These are phyloP conservation scores for Escovopsis sp. DNA, from an alignment of 2,329 filamentous ascomycete genomes.

Conservation along the genomic window DNA sequence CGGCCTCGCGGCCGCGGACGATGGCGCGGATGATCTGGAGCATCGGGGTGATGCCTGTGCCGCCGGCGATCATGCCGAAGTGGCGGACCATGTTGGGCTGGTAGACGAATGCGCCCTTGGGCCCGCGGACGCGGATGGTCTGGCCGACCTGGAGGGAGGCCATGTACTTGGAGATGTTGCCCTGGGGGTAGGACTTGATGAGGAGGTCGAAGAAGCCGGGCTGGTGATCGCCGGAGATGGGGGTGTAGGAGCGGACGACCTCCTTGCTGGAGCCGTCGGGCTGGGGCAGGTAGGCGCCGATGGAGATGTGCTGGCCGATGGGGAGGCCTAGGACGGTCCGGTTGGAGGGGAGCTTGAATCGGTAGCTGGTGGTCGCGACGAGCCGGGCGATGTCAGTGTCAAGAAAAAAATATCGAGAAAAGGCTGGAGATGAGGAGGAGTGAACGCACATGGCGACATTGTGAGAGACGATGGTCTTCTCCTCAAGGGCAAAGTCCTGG, in stretches of 20 bases:
- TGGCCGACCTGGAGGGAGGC: constrained; percentile 70
- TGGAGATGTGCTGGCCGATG: constrained; percentile 97
- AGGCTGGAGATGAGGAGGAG: not conserved
- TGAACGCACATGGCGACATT: constrained; percentile 74
- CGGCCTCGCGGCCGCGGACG: constrained; percentile 60
- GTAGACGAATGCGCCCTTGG: constrained; percentile 97
- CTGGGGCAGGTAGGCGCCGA: constrained; percentile 60
- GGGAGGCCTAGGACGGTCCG: constrained; percentile 83
- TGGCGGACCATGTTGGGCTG: constrained; percentile 90
- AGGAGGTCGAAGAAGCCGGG: constrained; percentile 89
- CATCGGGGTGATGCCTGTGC: constrained; percentile 97
- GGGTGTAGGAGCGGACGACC: constrained; percentile 83
- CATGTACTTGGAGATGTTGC: constrained; percentile 93
- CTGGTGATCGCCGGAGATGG: constrained; percentile 78
- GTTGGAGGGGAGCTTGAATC: constrained; percentile 68
- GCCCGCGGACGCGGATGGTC: constrained; percentile 78
- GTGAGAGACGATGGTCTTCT: constrained; percentile 93
- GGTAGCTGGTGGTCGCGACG: constrained; percentile 51
- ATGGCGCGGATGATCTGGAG: constrained; percentile 90
- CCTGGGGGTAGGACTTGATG: constrained; percentile 94
- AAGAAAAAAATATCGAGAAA: constrained; percentile 1
- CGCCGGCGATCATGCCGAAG: constrained; percentile 96
- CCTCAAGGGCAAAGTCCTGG: constrained; percentile 83
- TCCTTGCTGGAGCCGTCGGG: constrained; percentile 62
- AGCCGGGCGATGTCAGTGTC: not conserved